Percentiles rank a stretch among this genome's conserved stretches.
phyloP scores from a whole-genome alignment of 805 yeast genomes.

The Osmozyma mogii region DNA sequence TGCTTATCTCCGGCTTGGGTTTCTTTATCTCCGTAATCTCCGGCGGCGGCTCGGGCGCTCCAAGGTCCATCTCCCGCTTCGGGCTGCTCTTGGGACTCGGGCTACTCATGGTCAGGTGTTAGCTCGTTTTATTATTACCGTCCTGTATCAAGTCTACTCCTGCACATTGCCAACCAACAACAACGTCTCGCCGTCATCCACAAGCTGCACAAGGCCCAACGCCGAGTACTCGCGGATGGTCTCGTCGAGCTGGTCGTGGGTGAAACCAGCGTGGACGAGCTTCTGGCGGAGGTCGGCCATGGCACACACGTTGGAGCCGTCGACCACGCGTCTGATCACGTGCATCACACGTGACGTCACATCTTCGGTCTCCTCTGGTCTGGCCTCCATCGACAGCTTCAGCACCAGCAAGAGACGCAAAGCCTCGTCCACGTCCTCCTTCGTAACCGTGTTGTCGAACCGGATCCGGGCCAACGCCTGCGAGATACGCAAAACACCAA shows the following conservation, averaged over 20 bases:
- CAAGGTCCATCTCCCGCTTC: not conserved
- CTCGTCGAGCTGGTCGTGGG: conserved; percentile 66
- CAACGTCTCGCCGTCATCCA: conserved; percentile 61
- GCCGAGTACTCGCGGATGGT: conserved; percentile 70
- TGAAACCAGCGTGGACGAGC: conserved; percentile 74
- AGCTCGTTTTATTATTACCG: too few relatives aligned
- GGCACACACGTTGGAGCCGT: conserved; percentile 14
- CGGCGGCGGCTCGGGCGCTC: not conserved
- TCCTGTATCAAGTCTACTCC: too few relatives aligned
- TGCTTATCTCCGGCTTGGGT: not conserved
- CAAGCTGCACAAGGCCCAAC: conserved; percentile 67
- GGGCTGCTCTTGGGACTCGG: too few relatives aligned
- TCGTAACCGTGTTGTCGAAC: conserved; percentile 61
- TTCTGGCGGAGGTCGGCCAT: conserved; percentile 51
- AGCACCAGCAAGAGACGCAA: conserved; percentile 78
- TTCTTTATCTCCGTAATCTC: not conserved
- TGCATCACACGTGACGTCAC: conserved; percentile 51
- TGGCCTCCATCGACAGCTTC: conserved; percentile 67
- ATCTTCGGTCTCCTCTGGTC: conserved; percentile 49
- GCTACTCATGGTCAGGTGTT: conserved; percentile 28
- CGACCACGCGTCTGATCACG: conserved; percentile 35
- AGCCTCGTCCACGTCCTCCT: conserved; percentile 92
- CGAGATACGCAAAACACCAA: conserved; percentile 85
- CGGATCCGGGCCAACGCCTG: conserved; percentile 92
- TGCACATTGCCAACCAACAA: conserved; percentile 43